Evolutionary conservation across 805 yeast genomes (phyloP).

Genomic region (Nakazawaea populi): DNA sequence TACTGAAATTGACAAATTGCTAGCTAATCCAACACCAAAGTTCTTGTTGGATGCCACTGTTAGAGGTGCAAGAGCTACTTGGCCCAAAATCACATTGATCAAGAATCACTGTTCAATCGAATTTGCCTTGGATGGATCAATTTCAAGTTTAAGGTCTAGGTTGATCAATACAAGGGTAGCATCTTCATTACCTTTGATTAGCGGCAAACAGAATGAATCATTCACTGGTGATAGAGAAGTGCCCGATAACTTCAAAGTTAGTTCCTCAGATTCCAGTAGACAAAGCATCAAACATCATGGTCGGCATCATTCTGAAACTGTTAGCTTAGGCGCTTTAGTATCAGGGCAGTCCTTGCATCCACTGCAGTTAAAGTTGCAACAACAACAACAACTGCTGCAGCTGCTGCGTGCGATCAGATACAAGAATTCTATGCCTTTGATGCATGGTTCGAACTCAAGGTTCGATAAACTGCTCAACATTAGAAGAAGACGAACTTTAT

Average conservation of each 20-base stretch:
- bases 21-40: slow-evolving; percentile 78
- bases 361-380: background rate
- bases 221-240: background rate
- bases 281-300: background rate
- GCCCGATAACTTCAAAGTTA: background rate
- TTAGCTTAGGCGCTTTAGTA: background rate
- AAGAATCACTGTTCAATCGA: slow-evolving; percentile 89
- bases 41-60: slow-evolving; percentile 63
- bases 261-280: background rate
- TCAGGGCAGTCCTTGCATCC: background rate
- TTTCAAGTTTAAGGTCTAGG: slow-evolving; percentile 58
- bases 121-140: slow-evolving; percentile 77
- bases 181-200: background rate
- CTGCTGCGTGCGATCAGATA: background rate
- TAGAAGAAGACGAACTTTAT: slow-evolving; percentile 1
- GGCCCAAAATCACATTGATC: slow-evolving; percentile 87
- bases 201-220: background rate
- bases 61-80: slow-evolving; percentile 86
- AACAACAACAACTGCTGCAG: background rate
- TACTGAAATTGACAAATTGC: slow-evolving; percentile 52
- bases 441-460: background rate
- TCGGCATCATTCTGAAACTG: slow-evolving; percentile 8
- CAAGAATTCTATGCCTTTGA: slow-evolving; percentile 5
- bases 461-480: background rate
- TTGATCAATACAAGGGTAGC: slow-evolving; percentile 31